phyloP scores from a whole-genome alignment of 345 rosid species.

The Excoecaria agallocha region DNA sequence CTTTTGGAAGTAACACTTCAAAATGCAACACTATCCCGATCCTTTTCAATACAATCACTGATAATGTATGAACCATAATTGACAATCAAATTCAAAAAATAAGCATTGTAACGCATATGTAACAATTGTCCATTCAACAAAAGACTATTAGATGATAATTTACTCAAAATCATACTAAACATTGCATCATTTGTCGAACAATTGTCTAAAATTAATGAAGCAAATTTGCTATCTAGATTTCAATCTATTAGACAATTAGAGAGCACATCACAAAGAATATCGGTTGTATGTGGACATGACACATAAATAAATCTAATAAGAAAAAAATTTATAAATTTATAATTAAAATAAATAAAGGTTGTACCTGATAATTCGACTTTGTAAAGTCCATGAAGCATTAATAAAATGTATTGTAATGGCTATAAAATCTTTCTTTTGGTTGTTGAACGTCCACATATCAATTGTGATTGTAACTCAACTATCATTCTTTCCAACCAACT shows the following conservation, averaged over 20 bases:
- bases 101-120: background rate
- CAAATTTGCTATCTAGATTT: background rate
- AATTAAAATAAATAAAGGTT: background rate
- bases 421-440: constrained; percentile 7
- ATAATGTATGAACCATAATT: constrained; percentile 14
- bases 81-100: constrained; percentile 21
- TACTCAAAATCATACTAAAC: background rate
- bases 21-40: constrained; percentile 16
- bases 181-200: background rate
- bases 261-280: background rate
- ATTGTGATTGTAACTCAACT: background rate
- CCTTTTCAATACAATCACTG: constrained; percentile 7
- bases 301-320: background rate
- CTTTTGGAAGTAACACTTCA: constrained; percentile 13
- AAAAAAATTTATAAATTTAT: background rate
- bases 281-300: background rate
- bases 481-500: background rate
- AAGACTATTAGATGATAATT: background rate
- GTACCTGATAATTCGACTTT: background rate
- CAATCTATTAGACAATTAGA: background rate
- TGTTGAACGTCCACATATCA: background rate
- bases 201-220: background rate
- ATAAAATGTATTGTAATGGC: constrained; percentile 4
- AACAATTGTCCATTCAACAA: background rate
- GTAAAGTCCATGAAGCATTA: background rate